Base-by-base conservation (phyloP, 352 stramenopile genomes). In the Pythium aristosporum region DNA sequence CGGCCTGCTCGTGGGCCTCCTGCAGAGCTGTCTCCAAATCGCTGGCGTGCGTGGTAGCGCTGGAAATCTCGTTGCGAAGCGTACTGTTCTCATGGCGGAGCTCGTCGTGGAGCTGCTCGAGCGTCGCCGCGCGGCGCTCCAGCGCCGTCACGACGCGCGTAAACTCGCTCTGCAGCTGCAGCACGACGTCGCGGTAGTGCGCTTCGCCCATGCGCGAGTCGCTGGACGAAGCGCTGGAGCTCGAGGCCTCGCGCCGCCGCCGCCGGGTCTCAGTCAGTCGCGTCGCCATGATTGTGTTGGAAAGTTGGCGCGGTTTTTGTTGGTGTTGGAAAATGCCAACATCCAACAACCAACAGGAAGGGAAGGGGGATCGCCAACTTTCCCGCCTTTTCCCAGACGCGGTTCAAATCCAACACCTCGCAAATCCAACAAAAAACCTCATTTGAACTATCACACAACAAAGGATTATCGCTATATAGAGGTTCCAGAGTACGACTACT, bases 121-220 rank as follows among this genome's bases (percentile, higher is more conserved):
- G 70, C 2, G 69, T 57, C 52, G 63, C 48, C 23, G 85, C 62
- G 51, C 87, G 80, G 63, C 83, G 80, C 71, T 92, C 82, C 25
- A 90, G 58, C 32, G 82, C 79, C 21, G 60, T 30, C 9, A 86
- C 74, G 0, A 82, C 76, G 43, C 76, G 76, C 50, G 65, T 28
- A 44, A 87, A 90, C 63, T 90, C 82, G 68, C 56, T 68, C 76
- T 88, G 80, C 67, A 92, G 78, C 68, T 85, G 75, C 57, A 67
- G 52, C 63, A 88, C 28, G 47, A 87, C 48, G 12, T 79, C 72
- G 28, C 79, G 77, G 69, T 88, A 86, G 55, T 79, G 68, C 30
- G 68, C 68, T 28, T 76, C 63, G 51, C 55, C 59, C 4, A 55
- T 57, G 51, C 28, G 56, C 57, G 48, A 2, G 23, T 11, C 47